These are phyloP conservation scores for Panicum miliaceum DNA, from an alignment of 176 grass and related monocot genomes.

Conservation along the genomic window DNA sequence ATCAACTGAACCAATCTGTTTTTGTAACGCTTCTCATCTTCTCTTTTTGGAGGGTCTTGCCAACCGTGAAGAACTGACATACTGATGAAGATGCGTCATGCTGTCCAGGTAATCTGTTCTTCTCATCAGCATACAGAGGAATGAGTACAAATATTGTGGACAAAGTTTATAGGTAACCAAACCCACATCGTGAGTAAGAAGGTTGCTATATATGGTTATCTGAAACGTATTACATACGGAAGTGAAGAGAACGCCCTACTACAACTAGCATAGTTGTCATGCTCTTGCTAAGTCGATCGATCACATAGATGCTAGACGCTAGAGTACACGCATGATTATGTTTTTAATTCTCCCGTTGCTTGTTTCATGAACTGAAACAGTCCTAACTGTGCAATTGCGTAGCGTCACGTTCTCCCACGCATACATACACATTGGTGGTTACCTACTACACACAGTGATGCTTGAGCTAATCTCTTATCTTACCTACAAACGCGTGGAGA, in stretches of 20 bases:
- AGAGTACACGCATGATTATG: neutral
- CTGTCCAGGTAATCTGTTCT: neutral
- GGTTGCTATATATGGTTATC: neutral
- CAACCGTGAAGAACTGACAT: neutral
- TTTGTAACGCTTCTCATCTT: too few species aligned
- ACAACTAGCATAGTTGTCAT: too few species aligned
- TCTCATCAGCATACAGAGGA: neutral
- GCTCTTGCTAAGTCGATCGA: neutral
- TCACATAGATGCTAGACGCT: neutral
- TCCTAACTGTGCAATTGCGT: neutral
- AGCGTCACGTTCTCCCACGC: neutral
- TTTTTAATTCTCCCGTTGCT: neutral
- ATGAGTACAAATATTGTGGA: neutral
- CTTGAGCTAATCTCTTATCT: neutral
- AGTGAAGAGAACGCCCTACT: neutral
- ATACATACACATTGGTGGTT: neutral
- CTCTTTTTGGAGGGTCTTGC: neutral
- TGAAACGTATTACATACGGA: neutral
- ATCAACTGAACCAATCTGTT: neutral
- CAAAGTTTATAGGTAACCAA: neutral
- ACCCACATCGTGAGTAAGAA: neutral
- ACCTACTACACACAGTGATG: constrained; percentile 1
- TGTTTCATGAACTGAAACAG: neutral
- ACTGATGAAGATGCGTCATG: neutral
- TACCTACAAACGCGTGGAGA: neutral